Evolutionary conservation across 371 early-diverging fungal genomes (phyloP).

Genomic region (Mortierella polycephala): DNA sequence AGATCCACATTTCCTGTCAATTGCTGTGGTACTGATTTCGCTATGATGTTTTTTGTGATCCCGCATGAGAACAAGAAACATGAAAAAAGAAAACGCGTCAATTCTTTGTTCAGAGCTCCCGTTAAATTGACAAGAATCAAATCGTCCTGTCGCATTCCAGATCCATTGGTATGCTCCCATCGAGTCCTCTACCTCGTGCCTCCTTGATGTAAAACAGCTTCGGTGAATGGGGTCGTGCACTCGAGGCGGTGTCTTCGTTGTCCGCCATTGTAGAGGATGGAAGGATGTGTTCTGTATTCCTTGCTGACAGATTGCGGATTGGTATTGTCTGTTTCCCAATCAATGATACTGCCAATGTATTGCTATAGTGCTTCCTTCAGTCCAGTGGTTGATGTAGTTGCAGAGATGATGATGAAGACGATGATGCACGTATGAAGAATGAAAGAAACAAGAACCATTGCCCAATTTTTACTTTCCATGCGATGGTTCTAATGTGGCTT

Average conservation of each 20-base stretch:
- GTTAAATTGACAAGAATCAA: too few species aligned
- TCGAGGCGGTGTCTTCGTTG: slow-evolving; percentile 24
- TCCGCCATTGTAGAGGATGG: slow-evolving; percentile 24
- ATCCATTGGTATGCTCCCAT: not conserved
- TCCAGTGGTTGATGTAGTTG: too few species aligned
- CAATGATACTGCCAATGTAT: too few species aligned
- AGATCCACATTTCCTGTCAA: slow-evolving; percentile 69
- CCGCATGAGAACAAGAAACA: not conserved
- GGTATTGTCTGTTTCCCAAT: not conserved
- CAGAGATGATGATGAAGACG: too few species aligned
- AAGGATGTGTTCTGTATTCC: too few species aligned
- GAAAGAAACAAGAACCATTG: too few species aligned
- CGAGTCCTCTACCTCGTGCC: slow-evolving; percentile 31
- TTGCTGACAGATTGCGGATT: too few species aligned
- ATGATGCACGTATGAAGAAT: too few species aligned
- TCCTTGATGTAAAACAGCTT: slow-evolving; percentile 49
- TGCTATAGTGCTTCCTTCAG: too few species aligned
- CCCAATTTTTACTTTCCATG: too few species aligned
- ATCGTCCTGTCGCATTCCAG: not conserved
- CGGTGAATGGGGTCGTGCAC: slow-evolving; percentile 15
- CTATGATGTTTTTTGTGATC: slow-evolving; percentile 5
- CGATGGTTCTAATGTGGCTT: too few species aligned
- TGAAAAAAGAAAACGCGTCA: not conserved
- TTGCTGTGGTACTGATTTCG: slow-evolving; percentile 36
- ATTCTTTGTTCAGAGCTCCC: not conserved